These are phyloP conservation scores for Exserohilum turcica DNA, from an alignment of 2,329 filamentous ascomycete genomes.

Conservation along the genomic window DNA sequence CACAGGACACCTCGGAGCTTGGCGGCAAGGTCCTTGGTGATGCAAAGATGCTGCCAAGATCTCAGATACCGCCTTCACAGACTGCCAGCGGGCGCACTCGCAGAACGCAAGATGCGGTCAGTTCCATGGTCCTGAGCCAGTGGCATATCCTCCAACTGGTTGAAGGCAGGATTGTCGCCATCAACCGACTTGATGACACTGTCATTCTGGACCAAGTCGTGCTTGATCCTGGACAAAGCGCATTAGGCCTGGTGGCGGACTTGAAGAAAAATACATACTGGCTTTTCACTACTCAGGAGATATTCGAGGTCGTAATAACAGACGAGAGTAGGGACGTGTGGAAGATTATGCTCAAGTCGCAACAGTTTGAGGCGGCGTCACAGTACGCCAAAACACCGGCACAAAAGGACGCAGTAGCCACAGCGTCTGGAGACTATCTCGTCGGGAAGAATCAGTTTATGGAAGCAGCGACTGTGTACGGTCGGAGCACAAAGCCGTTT, in stretches of 20 bases:
- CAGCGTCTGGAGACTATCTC: slow-evolving; percentile 87
- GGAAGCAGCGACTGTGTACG: slow-evolving; percentile 88
- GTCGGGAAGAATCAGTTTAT: slow-evolving; percentile 79
- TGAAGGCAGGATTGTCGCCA: slow-evolving; percentile 79
- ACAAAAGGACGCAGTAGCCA: slow-evolving; percentile 90
- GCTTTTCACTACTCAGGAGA: slow-evolving; percentile 89
- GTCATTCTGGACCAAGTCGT: slow-evolving; percentile 88
- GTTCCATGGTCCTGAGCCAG: slow-evolving; percentile 83
- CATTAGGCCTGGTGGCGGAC: slow-evolving; percentile 85
- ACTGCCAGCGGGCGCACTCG: slow-evolving; percentile 67
- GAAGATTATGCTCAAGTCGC: slow-evolving; percentile 86
- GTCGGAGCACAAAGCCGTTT: slow-evolving; percentile 94
- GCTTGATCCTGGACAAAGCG: slow-evolving; percentile 76
- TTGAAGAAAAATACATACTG: slow-evolving; percentile 96
- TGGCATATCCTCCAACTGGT: slow-evolving; percentile 90
- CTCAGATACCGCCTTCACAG: slow-evolving; percentile 73
- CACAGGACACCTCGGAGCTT: slow-evolving; percentile 65
- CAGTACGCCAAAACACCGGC: slow-evolving; percentile 78
- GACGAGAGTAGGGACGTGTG: slow-evolving; percentile 93
- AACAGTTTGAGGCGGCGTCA: slow-evolving; percentile 87
- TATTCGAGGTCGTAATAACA: slow-evolving; percentile 88
- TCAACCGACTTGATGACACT: slow-evolving; percentile 84
- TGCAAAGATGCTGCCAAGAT: slow-evolving; percentile 75
- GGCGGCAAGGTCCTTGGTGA: slow-evolving; percentile 77
- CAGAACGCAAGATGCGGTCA: slow-evolving; percentile 71